Base-by-base conservation (phyloP, 1,139 yeast genomes). In the Suhomyces yuchorum region DNA sequence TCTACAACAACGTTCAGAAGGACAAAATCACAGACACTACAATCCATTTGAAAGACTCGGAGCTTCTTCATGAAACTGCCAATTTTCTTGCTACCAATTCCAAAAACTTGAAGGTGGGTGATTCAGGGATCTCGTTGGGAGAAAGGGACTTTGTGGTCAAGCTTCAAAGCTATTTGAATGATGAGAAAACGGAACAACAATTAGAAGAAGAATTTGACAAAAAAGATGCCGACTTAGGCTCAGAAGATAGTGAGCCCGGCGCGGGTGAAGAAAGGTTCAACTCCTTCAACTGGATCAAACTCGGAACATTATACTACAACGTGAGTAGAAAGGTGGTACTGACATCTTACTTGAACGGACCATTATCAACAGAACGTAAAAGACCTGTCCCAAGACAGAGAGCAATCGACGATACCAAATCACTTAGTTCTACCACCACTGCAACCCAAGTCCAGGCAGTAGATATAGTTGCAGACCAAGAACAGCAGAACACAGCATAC, bases 281-380 rank as follows among this genome's bases (percentile, higher is more conserved):
- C 44, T 56, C 65, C 7, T 75, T 73, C 55, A 77, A 84, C 59
- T 85, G 92, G 89, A 62, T 79, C 40, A 71, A 73, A 47, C 61
- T 87, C 35, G 96, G 95, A 0, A 65, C 78, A 0, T 61, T 84
- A 37, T 80, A 76, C 53, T 71, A 76, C 54, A 65, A 71, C 45
- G 61, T 75, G 17, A 77, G 87, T 51, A 62, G 63, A 11, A 73
- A 76, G 41, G 77, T 87, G 0, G 67, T 78, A 0, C 73, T 81
- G 1, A 67, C 75, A 15, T 87, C 84, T 54, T 88, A 86, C 56
- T 65, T 89, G 52, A 70, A 84, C 47, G 96, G 96, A 0, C 92
- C 96, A 0, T 68, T 89, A 44, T 82, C 80, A n/a, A 71, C 84
- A 1, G 86, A 85, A 53, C 76, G 79, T 53, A 80, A 76, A 55